phyloP scores from a whole-genome alignment of 202 grass and related monocot genomes.

The Bolboschoenoplectus hybrid region DNA sequence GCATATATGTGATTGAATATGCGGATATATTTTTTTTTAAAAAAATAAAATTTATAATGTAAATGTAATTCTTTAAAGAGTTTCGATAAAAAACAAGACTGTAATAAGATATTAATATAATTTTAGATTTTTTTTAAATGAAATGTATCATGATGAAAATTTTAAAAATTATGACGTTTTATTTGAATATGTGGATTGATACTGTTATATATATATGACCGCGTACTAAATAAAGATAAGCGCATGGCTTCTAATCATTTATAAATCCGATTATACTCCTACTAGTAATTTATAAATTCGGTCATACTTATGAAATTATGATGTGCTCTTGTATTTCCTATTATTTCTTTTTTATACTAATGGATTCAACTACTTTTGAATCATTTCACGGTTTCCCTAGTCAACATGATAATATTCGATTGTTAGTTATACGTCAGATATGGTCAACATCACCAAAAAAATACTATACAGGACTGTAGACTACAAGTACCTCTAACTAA shows the following conservation, averaged over 20 bases:
- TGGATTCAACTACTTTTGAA: not conserved
- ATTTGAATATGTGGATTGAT: too few species aligned
- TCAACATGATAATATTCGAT: not conserved
- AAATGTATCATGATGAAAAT: too few species aligned
- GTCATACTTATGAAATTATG: not conserved
- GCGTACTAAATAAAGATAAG: not conserved
- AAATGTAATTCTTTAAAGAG: too few species aligned
- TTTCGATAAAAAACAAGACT: too few species aligned
- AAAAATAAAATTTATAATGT: too few species aligned
- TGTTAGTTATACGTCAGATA: not conserved
- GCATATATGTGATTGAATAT: too few species aligned
- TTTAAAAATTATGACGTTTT: too few species aligned
- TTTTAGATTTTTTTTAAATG: too few species aligned
- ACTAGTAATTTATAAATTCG: not conserved
- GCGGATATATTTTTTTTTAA: too few species aligned
- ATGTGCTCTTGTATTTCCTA: not conserved
- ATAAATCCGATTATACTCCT: not conserved
- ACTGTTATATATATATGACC: too few species aligned
- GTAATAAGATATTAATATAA: too few species aligned
- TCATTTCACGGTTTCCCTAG: not conserved
- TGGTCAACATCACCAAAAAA: not conserved
- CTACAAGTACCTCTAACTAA: not conserved
- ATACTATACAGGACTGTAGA: slow-evolving; percentile 7
- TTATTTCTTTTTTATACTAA: not conserved
- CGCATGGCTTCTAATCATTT: not conserved